phyloP scores from a whole-genome alignment of 331 rosid species.

The Spiraea crenata region DNA sequence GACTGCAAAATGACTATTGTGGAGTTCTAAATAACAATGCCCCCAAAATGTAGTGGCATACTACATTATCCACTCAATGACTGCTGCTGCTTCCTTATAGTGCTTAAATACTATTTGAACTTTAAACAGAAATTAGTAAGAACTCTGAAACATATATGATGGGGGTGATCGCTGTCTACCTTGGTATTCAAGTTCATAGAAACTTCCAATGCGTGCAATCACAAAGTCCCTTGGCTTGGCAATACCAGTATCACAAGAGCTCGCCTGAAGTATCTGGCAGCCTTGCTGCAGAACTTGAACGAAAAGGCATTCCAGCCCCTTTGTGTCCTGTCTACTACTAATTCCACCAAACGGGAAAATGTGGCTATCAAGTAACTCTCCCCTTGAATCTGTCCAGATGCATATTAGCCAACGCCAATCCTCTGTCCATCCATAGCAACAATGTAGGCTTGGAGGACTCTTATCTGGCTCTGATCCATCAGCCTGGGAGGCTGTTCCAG shows the following conservation, averaged over 20 bases:
- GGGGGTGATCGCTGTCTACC: constrained; percentile 43
- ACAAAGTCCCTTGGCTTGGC: constrained; percentile 92
- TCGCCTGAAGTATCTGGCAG: constrained; percentile 86
- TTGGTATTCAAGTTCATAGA: constrained; percentile 94
- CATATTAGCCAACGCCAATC: constrained; percentile 99
- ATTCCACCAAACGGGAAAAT: constrained; percentile 98
- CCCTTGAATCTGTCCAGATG: constrained; percentile 96
- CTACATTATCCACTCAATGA: background rate
- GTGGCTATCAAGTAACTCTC: constrained; percentile 89
- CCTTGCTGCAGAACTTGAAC: constrained; percentile 98
- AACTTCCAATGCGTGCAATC: constrained; percentile 91
- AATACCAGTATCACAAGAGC: constrained; percentile 67
- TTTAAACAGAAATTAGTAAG: background rate
- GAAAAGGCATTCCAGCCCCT: constrained; percentile 95
- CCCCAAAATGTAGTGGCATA: background rate
- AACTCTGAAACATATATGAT: background rate
- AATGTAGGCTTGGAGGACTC: constrained; percentile 84
- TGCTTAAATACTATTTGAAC: background rate
- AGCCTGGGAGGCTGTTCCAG: constrained; percentile 61
- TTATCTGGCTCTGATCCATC: constrained; percentile 79
- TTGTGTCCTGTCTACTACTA: constrained; percentile 98
- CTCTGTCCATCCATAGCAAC: constrained; percentile 99
- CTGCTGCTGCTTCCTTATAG: background rate
- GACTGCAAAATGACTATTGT: too few species aligned
- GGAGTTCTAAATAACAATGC: too few species aligned